Conservation (phyloP, 345 rosid species). For the Pistacia integerrima region DNA sequence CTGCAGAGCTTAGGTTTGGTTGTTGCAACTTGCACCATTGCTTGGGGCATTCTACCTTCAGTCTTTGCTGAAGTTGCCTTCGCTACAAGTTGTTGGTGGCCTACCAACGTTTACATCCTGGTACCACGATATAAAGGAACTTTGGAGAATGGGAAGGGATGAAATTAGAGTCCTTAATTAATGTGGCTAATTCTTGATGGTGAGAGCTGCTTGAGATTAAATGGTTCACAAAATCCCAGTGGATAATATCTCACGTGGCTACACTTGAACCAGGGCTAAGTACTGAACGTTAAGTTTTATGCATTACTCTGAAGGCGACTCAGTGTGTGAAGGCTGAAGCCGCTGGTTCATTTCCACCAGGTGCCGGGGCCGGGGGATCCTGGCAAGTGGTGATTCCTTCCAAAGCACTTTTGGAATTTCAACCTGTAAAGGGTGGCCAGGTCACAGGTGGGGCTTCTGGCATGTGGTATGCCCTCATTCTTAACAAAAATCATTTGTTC, state of each 20-base stretch:
- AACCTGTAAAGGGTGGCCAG: neutral
- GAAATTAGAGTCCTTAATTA: neutral
- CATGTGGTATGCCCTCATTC: neutral
- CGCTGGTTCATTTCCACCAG: too few species aligned
- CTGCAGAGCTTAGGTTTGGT: neutral
- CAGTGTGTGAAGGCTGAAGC: too few species aligned
- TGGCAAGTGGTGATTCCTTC: conserved; percentile 6
- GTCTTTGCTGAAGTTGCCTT: neutral
- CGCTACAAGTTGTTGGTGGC: neutral
- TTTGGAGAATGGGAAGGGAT: too few species aligned
- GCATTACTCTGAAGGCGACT: too few species aligned
- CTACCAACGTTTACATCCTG: too few species aligned
- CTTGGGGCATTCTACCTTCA: neutral
- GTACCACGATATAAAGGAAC: too few species aligned
- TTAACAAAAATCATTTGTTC: neutral
- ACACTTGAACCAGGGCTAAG: neutral
- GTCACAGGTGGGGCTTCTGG: neutral
- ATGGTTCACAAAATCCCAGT: conserved; percentile 14
- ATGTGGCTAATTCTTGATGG: neutral
- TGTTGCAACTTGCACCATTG: neutral
- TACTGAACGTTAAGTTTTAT: neutral
- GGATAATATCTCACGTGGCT: conserved; percentile 19
- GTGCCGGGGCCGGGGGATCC: neutral
- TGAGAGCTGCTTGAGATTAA: conserved; percentile 11
- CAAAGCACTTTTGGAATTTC: neutral